Percentiles rank a stretch among this genome's conserved stretches.
These are phyloP conservation scores for Panicum virgatum DNA, from an alignment of 202 grass and related monocot species.

Conservation along the genomic window DNA sequence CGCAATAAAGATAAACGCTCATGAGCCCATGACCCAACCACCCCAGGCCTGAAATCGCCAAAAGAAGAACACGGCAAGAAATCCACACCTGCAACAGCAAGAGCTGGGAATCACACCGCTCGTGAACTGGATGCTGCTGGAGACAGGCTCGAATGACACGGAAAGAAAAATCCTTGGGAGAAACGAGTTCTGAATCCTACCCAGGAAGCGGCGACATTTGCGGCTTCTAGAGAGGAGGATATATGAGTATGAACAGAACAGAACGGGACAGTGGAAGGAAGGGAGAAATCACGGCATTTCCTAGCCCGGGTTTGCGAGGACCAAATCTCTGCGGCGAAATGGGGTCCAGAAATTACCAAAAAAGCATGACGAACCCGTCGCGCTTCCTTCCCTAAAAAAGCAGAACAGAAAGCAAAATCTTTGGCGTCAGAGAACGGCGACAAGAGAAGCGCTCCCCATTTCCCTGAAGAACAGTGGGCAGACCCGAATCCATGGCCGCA, in stretches of 20 bases:
- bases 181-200: slow-evolving; percentile 6
- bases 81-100: slow-evolving; percentile 34
- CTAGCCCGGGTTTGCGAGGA: background rate
- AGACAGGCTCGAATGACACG: background rate
- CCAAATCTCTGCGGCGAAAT: slow-evolving; percentile 18
- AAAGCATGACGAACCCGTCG: slow-evolving; percentile 26
- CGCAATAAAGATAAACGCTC: slow-evolving; percentile 27
- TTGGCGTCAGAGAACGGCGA: slow-evolving; percentile 16
- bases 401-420: slow-evolving; percentile 24
- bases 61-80: slow-evolving; percentile 42
- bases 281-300: slow-evolving; percentile 17
- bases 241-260: background rate
- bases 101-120: slow-evolving; percentile 11
- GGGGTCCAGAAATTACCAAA: slow-evolving; percentile 49
- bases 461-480: slow-evolving; percentile 1
- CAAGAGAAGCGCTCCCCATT: background rate
- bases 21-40: slow-evolving; percentile 32
- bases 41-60: slow-evolving; percentile 26
- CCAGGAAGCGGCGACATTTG: slow-evolving; percentile 27
- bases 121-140: slow-evolving; percentile 29
- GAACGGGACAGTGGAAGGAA: slow-evolving; percentile 28
- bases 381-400: background rate
- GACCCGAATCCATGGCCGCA: background rate
- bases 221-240: background rate
- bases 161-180: background rate